Percentiles rank a stretch among this genome's conserved stretches.
Evolutionary conservation across 495 filamentous ascomycete genomes (phyloP).

Genomic region (Penicillium daleae): DNA sequence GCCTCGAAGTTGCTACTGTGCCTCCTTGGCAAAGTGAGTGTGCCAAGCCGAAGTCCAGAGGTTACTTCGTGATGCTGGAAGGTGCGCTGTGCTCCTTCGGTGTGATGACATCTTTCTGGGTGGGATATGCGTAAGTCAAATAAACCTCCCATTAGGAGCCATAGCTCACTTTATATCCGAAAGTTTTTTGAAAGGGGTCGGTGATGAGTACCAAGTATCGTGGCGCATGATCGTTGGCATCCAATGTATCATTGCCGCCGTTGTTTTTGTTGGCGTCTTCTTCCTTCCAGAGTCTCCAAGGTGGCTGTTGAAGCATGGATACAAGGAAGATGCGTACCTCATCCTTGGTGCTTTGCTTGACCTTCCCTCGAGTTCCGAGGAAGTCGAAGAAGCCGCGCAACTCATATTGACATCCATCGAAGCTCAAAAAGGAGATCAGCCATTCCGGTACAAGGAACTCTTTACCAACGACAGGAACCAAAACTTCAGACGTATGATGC

Average conservation of each 20-base stretch:
- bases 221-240: conserved; percentile 57
- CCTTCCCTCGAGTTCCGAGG: conserved; percentile 18
- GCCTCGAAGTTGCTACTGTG: conserved; percentile 60
- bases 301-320: conserved; percentile 55
- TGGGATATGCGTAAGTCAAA: conserved; percentile 1
- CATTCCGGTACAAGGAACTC: conserved; percentile 9
- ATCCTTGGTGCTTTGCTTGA: conserved; percentile 2
- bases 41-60: conserved; percentile 15
- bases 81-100: not conserved
- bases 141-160: not conserved
- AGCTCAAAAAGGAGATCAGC: conserved; percentile 1
- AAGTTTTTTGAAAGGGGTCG: not conserved
- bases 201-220: conserved; percentile 10
- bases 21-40: conserved; percentile 56
- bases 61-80: conserved; percentile 1
- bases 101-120: conserved; percentile 1
- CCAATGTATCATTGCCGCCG: conserved; percentile 54
- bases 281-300: conserved; percentile 60
- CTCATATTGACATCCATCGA: conserved; percentile 11
- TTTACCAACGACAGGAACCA: conserved; percentile 10
- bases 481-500: conserved; percentile 8
- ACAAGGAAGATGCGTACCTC: conserved; percentile 45
- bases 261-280: conserved; percentile 49
- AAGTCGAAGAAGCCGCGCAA: conserved; percentile 11
- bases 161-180: not conserved